Conservation (phyloP, 192 early-diverging fungal genomes). For the Obelidium mucronatum region DNA sequence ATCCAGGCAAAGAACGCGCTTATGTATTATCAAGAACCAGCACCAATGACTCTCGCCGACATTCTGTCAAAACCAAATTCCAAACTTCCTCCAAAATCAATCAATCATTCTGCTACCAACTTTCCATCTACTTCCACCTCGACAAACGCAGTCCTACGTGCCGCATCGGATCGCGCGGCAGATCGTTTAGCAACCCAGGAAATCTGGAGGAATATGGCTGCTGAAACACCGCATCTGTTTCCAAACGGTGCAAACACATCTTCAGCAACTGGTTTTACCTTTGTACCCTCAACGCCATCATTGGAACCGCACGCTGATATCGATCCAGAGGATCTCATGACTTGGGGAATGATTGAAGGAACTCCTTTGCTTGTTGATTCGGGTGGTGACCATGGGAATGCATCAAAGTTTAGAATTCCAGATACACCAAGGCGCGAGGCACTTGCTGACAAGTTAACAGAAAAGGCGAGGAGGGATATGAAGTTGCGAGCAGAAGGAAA, state of each 20-base stretch:
- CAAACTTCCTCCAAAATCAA: constrained; percentile 65
- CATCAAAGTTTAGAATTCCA: constrained; percentile 60
- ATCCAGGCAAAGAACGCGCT: constrained; percentile 64
- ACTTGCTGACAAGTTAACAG: constrained; percentile 65
- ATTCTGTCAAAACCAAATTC: constrained; percentile 35
- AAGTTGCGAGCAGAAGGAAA: constrained; percentile 12
- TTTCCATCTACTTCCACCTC: constrained; percentile 47
- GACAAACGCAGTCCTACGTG: constrained; percentile 35
- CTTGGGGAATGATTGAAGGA: constrained; percentile 86
- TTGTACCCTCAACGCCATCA: constrained; percentile 75
- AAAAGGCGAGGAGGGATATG: constrained; percentile 53
- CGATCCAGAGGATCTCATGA: constrained; percentile 76
- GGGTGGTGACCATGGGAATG: constrained; percentile 32
- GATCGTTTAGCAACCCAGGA: constrained; percentile 46
- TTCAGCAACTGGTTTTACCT: constrained; percentile 53
- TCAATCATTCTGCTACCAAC: constrained; percentile 67
- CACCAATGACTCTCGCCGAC: constrained; percentile 47
- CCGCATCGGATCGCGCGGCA: constrained; percentile 16
- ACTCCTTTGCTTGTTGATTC: constrained; percentile 75
- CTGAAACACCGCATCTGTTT: constrained; percentile 63
- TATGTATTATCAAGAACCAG: constrained; percentile 77
- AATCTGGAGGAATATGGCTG: constrained; percentile 55
- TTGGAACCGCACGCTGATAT: constrained; percentile 66
- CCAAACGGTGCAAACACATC: constrained; percentile 8
- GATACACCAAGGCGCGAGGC: constrained; percentile 70